Base-by-base conservation (phyloP, 2,329 filamentous ascomycete species). In the Fusarium sacchari region DNA sequence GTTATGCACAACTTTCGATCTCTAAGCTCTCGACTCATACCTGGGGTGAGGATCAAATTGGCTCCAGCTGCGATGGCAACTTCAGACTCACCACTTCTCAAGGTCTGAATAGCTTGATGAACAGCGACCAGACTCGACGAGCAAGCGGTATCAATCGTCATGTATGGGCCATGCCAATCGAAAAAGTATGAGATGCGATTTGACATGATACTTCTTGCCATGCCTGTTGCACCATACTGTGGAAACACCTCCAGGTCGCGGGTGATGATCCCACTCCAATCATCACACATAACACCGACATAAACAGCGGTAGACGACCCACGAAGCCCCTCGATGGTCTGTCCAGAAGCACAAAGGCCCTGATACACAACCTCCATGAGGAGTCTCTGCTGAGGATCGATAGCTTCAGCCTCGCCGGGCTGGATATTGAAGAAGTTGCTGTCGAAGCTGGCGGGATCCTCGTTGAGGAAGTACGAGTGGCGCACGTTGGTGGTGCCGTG, bases 361-460 rank as follows among this genome's bases (percentile, higher is more conserved):
- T 56, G 36, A 22, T 56, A 56, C 26, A 56, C 37, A n/a, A 39
- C 37, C 22, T 56, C 53, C 26, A 56, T 39, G 26, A 56, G 26
- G 0, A 56, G 37, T n/a, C 53, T 28, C 37, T 56, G 53, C 37
- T 56, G 53, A 10, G 53, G 53, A 6, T 56, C 53, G 0, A 56
- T 42, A 0, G 53, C 37, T 0, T 42, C 26, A 0, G 53, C 53
- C 26, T 56, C 37, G 2, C 28, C 37, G 0, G 53, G 26, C 11
- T 40, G 37, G 26, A 56, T 40, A 7, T 42, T 42, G 26, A 56
- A 56, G 53, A 56, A 56, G 17, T 44, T 26, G 3, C 80, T 42
- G 69, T 85, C 83, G 30, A 75, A 67, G 7, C 18, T 20, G 1
- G 44, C 9, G 4, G 24, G n/a, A 6, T 67, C 60, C 9, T 67